Base-by-base conservation (phyloP, 352 stramenopile species). In the Phytophthora citrophthora region DNA sequence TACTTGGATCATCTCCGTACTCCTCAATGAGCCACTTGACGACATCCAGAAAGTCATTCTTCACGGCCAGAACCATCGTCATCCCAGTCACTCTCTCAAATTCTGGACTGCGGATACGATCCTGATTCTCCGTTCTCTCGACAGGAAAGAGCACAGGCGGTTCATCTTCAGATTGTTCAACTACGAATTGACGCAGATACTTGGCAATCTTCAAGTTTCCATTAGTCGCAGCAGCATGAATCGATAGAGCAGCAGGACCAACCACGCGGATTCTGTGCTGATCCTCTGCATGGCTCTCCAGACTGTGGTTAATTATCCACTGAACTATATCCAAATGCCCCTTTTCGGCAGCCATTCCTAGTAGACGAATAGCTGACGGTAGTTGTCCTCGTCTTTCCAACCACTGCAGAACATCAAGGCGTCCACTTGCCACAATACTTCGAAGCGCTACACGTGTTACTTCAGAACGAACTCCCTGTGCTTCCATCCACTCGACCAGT, bases 401-500 rank as follows among this genome's bases (percentile, higher is more conserved):
- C 43, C 24, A 64, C 38, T 61, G 23, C 12, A 73, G 34, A 15
- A 69, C 52, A 4, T 47, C 43, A 4, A 65, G 5, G 8, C 50
- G 29, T 7, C 59, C 59, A 8, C 43, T 32, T 9, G 46, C 45
- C 15, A 49, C 58, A 27, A 53, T 43, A 26, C 12, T 10, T 16
- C n/a, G n/a, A 32, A 52, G 29, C 40, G 36, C 24, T 18, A 24
- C 38, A 54, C 39, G 29, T 54, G 20, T 48, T n/a, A 24, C 18
- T 31, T 39, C 48, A 18, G 46, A 54, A 13, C 9, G 27, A 5
- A 52, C 26, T 5, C 43, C 44, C 1, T 44, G 20, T 5, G 9
- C 15, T 3, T 53, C 23, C 47, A 76, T n/a, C 62, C 53, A 59
- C 38, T 70, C 48, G 1, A 74, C 61, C 11, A 79, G 39, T 1